Evolutionary conservation across 2,329 filamentous ascomycete species (phyloP).

Genomic region (Fusarium sp.): DNA sequence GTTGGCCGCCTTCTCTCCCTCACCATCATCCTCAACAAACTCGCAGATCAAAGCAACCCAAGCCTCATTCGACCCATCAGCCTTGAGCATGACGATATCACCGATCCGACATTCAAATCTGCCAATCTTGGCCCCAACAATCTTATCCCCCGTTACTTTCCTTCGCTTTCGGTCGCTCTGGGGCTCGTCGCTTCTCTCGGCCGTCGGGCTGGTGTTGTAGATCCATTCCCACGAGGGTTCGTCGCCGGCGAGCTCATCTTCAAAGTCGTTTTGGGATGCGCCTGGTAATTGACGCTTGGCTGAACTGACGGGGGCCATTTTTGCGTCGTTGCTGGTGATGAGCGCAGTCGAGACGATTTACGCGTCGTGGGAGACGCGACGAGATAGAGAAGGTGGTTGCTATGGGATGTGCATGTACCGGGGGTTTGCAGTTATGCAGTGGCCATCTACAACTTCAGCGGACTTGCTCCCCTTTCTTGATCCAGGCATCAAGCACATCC

Average conservation of each 20-base stretch:
- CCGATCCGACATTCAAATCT: conserved; percentile 80
- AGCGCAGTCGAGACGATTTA: conserved; percentile 25
- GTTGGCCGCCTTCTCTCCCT: conserved; percentile 74
- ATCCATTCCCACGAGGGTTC: conserved; percentile 83
- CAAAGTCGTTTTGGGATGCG: conserved; percentile 69
- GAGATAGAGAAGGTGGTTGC: conserved; percentile 31
- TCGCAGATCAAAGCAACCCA: conserved; percentile 92
- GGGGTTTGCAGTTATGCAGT: conserved; percentile 19
- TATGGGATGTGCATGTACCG: conserved; percentile 37
- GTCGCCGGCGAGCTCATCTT: conserved; percentile 81
- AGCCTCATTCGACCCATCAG: conserved; percentile 82
- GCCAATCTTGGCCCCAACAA: conserved; percentile 84
- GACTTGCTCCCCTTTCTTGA: not conserved
- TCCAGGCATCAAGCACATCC: not conserved
- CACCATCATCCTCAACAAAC: conserved; percentile 76
- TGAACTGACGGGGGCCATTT: conserved; percentile 41
- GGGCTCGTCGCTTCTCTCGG: conserved; percentile 39
- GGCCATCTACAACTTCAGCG: not conserved
- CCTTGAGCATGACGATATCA: conserved; percentile 85
- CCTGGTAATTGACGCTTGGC: conserved; percentile 28
- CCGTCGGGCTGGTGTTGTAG: conserved; percentile 57
- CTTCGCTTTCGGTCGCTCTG: conserved; percentile 49
- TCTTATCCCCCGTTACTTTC: conserved; percentile 55
- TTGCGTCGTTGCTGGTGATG: conserved; percentile 19
- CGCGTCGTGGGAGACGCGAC: conserved; percentile 47